Evolutionary conservation across 1,284 basidiomycete species (phyloP), one percentile per base, ranked within the genome.

Genomic region (Mycena citricolor): DNA sequence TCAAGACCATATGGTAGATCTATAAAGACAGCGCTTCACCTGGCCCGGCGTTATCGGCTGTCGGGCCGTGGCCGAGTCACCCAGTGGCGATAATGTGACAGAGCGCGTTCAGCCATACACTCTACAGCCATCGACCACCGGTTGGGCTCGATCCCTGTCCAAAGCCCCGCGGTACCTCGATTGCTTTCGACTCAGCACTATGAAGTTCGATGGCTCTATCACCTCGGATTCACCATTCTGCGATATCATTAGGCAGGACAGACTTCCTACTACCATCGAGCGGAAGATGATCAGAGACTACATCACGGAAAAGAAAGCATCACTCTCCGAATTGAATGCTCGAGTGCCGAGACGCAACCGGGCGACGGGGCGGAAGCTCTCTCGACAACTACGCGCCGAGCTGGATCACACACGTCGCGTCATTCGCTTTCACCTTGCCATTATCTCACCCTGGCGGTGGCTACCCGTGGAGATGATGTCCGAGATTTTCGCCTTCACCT

Each of bases 211-310:
- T n/a, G n/a, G n/a, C n/a, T n/a, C n/a, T n/a, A n/a, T n/a, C n/a
- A n/a, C n/a, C n/a, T n/a, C n/a, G n/a, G 43, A 45, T n/a, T 45
- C 42, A 12, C 48, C 48, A 3, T 50, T 50, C 43, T 42, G 21
- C 22, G 31, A 32, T 20, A 32, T 50, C 25, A 24, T 39, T 8
- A 36, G 19, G 12, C n/a, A 22, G n/a, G 34, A 31, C n/a, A 23
- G 34, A 5, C 19, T 49, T 13, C 48, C 48, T 8, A 42, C 43
- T 7, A 5, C 23, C 8, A 20, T 42, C 17, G 43, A 50, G 39
- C 37, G 22, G 4, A 20, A 25, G n/a, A 23, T 25, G 12, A 50
- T 50, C 26, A 33, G 39, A 11, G 31, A 50, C 24, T 5, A 42
- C 5, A 24, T 50, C 2, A 35, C 25, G 21, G 39, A 50, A 23